A percentile compares a stretch with the other conserved stretches of the same genome.
These are phyloP conservation scores for Protomyces lactucae-debilis DNA, from an alignment of 1,139 yeast genomes.

Conservation along the genomic window DNA sequence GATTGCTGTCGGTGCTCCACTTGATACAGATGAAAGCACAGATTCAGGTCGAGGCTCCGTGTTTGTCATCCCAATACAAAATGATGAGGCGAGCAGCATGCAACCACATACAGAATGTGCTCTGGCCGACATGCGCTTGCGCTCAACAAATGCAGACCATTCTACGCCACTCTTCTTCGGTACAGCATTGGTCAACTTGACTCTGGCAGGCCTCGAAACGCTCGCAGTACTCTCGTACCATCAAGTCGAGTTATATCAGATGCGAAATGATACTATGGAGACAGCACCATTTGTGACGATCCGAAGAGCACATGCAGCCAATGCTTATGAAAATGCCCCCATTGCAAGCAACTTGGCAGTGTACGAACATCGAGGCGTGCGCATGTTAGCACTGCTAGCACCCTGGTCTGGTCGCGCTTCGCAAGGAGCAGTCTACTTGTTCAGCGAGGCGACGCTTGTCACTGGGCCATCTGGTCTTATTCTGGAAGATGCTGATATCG, in stretches of 20 bases:
- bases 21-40: not conserved
- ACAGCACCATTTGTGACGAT: not conserved
- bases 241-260: conserved; percentile 8
- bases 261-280: not conserved
- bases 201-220: not conserved
- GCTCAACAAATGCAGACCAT: not conserved
- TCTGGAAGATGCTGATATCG: conserved; percentile 4
- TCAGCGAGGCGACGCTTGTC: not conserved
- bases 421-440: conserved; percentile 5
- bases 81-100: not conserved
- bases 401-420: conserved; percentile 6
- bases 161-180: not conserved
- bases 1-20: conserved; percentile 13
- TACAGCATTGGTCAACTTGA: not conserved
- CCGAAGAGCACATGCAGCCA: not conserved
- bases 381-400: conserved; percentile 1
- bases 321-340: not conserved
- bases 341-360: not conserved
- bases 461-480: not conserved
- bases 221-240: conserved; percentile 8
- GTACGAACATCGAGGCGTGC: not conserved
- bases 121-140: not conserved
- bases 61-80: not conserved
- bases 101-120: not conserved
- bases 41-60: conserved; percentile 9